Evolutionary conservation across 2,329 filamentous ascomycete species (phyloP).

Genomic region (Sphaerulina musiva): DNA sequence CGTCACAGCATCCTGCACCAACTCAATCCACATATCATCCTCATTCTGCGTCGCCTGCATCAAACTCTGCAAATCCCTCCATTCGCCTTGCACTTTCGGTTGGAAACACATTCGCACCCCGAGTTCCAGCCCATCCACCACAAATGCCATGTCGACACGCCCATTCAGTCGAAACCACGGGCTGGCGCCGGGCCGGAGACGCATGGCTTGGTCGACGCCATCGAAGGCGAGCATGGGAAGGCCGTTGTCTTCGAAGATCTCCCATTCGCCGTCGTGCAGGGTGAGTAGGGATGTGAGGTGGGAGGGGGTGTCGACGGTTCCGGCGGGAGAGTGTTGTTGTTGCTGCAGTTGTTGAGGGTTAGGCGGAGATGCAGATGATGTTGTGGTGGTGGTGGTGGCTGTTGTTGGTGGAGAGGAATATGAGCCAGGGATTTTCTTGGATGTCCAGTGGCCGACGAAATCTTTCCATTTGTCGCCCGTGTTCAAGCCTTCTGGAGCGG

Average conservation of each 20-base stretch:
- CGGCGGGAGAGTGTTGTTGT: background rate
- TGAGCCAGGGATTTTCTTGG: background rate
- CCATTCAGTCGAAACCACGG: constrained; percentile 1
- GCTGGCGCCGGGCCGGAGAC: background rate
- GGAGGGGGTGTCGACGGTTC: background rate
- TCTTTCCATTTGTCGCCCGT: constrained; percentile 3
- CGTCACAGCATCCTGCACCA: constrained; percentile 7
- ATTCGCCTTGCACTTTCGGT: background rate
- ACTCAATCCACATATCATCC: constrained; percentile 4
- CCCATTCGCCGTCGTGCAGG: constrained; percentile 2
- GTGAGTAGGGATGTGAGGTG: background rate
- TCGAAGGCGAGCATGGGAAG: constrained; percentile 10
- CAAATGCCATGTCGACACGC: constrained; percentile 5
- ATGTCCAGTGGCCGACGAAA: constrained; percentile 10
- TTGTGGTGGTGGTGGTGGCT: background rate
- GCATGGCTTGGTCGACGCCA: constrained; percentile 3
- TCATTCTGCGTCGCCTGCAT: background rate
- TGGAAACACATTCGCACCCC: constrained; percentile 11
- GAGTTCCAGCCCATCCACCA: constrained; percentile 12
- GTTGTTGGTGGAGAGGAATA: background rate
- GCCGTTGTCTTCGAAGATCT: constrained; percentile 9
- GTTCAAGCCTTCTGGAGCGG: constrained; percentile 6
- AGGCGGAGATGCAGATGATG: background rate
- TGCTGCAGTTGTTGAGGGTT: background rate
- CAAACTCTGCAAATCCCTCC: background rate